Evolutionary conservation across 2,329 filamentous ascomycete species (phyloP).

Genomic region (Pyrenophora teres): DNA sequence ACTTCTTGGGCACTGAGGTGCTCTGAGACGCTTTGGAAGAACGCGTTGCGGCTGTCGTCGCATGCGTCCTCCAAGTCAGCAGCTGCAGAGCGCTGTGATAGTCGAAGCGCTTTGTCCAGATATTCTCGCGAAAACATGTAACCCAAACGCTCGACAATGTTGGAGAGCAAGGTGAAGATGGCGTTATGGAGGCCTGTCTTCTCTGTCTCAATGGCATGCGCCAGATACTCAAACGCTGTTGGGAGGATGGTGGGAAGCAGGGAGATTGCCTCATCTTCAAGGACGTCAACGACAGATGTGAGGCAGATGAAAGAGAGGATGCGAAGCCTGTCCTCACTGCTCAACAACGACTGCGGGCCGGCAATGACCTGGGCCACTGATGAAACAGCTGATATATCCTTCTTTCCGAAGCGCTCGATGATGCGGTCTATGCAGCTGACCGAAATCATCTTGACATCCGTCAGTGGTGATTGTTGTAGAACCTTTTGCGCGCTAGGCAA

Average conservation of each 20-base stretch:
- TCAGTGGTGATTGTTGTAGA: conserved; percentile 72
- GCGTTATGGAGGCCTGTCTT: conserved; percentile 75
- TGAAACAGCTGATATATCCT: conserved; percentile 76
- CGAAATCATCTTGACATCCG: conserved; percentile 80
- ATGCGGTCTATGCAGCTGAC: conserved; percentile 92
- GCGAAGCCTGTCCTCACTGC: conserved; percentile 71
- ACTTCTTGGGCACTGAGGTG: conserved; percentile 78
- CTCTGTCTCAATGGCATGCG: conserved; percentile 62
- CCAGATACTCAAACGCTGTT: conserved; percentile 72
- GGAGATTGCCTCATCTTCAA: conserved; percentile 84
- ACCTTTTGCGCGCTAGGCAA: conserved; percentile 77
- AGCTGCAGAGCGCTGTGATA: conserved; percentile 74
- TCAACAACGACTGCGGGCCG: conserved; percentile 75
- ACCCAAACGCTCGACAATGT: conserved; percentile 80
- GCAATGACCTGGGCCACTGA: conserved; percentile 77
- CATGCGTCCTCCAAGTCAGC: conserved; percentile 65
- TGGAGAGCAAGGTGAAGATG: conserved; percentile 76
- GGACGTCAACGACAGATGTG: conserved; percentile 84
- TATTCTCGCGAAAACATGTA: conserved; percentile 84
- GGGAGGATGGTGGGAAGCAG: conserved; percentile 78
- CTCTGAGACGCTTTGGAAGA: conserved; percentile 74
- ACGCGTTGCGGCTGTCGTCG: conserved; percentile 68
- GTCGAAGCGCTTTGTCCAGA: conserved; percentile 70
- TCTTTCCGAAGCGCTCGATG: conserved; percentile 92
- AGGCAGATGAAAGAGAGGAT: conserved; percentile 88